Base-by-base conservation (phyloP, 2,329 filamentous ascomycete genomes). In the Colletotrichum phormii region DNA sequence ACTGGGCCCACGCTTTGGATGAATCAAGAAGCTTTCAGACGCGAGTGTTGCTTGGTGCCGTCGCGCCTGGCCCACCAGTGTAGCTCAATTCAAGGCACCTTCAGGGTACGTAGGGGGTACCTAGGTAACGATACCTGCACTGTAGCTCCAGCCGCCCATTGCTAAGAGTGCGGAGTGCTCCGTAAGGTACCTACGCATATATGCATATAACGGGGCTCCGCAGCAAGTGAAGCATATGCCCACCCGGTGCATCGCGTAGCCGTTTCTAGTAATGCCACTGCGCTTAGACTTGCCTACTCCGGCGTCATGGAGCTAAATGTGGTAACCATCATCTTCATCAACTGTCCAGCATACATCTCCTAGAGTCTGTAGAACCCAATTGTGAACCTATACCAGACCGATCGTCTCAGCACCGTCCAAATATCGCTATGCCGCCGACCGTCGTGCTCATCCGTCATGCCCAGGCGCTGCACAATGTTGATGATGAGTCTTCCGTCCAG, bases 371-470 rank as follows among this genome's bases (percentile, higher is more conserved):
- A 18, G 42, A 49, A 22, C 37, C 7, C 13, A 26, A 51, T 22
- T 13, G 12, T 13, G 8, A 3, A 22, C 9, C 29, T 12, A 4
- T 13, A 22, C 6, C 26, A 2, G 22, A 31, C 5, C 26, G 15
- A 31, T 55, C 22, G 11, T 26, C 59, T 9, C 12, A 29, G 4
- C 29, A 51, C 42, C 15, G 5, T 31, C 15, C 13, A 46, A n/a
- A 11, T 7, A n/a, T 31, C 31, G 76, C 46, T 24, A 90, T 90
- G 88, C 78, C 88, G 64, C 88, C 88, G 1, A 89, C 84, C 0
- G 77, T 98, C 72, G 93, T 98, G 76, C 87, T 98, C 78, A 92
- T 98, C 78, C 93, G 96, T 77, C 96, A 98, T 87, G 96, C 94
- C 18, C 94, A 98, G 82, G 89, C 86, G 9, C 78, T 85, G n/a